Evolutionary conservation across 2,329 filamentous ascomycete genomes (phyloP).

Genomic region (Cladobotryum mycophilum): DNA sequence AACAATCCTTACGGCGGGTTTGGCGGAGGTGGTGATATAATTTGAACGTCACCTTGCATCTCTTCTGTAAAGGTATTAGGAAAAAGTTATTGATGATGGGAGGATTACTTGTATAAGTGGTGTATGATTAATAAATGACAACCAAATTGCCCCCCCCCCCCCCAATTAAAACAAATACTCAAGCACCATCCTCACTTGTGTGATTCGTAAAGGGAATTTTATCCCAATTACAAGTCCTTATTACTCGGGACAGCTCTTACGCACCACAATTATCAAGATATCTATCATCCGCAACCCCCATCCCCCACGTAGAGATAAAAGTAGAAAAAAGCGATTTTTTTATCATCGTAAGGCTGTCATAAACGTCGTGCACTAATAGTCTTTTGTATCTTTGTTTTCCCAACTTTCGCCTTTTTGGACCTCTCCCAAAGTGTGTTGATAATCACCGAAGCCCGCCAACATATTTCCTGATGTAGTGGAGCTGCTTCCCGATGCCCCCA

Average conservation of each 20-base stretch:
- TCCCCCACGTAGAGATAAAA: neutral
- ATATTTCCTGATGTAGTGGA: too few species aligned
- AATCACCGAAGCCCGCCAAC: too few species aligned
- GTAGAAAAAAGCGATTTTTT: neutral
- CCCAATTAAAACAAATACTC: too few species aligned
- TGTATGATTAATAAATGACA: neutral
- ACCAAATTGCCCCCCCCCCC: neutral
- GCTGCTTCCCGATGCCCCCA: too few species aligned
- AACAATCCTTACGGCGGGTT: conserved; percentile 34
- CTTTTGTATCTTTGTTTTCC: neutral
- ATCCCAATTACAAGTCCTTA: neutral
- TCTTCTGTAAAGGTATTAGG: neutral
- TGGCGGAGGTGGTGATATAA: conserved; percentile 24
- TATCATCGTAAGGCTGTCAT: conserved; percentile 1
- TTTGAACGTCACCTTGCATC: neutral
- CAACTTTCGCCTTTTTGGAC: neutral
- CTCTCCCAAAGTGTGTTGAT: neutral
- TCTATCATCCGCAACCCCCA: neutral
- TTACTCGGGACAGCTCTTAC: neutral
- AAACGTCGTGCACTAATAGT: conserved; percentile 1
- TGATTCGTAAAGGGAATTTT: too few species aligned
- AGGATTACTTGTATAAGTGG: neutral
- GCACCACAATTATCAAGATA: conserved; percentile 5
- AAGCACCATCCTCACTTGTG: too few species aligned
- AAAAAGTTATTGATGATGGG: too few species aligned